Evolutionary conservation across 306 rosid species (phyloP), one percentile per base, ranked within the genome.

Genomic region (Medicago ruthenica): DNA sequence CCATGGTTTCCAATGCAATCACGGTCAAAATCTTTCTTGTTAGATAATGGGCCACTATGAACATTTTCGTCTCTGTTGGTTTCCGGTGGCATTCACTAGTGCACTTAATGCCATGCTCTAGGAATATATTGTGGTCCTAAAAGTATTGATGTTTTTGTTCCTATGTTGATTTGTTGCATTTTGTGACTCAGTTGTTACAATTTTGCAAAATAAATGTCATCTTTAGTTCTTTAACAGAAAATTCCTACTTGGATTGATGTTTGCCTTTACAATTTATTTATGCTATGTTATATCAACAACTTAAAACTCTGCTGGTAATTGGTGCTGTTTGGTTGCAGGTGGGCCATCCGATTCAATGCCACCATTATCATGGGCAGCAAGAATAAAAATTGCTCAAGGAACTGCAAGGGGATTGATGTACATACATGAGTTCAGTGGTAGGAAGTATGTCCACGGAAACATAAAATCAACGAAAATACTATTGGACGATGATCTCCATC

Each of bases 311-410:
- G 37, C 37, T 34, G 1, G 37, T 34, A 27, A 27, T 27, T 27
- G 31, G 31, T 60, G 67, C n/a, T 74, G 57, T 70, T 51, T 78
- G 14, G 15, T 51, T 83, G 83, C 84, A 92, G 96, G 89, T 42
- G 88, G 80, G 0, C 84, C 87, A 47, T 75, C 92, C 14, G 78
- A 47, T 71, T 67, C 85, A 15, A 57, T 75, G 44, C 76, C 86
- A 39, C 86, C 86, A 7, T 42, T 92, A 70, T 36, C 92, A 45
- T 93, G 96, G 96, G 62, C 80, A 15, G 68, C 88, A n/a, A 85
- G 92, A 85, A 79, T 93, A 73, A 93, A 83, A 80, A 90, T 93
- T 75, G 92, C 88, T 66, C 94, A 83, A 86, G 93, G 96, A 80
- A 68, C 83, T 34, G 93, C 96, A 1, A 81, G 89, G 66, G 97